Base-by-base conservation (phyloP, 495 filamentous ascomycete genomes). In the Trichoderma asperelloides region DNA sequence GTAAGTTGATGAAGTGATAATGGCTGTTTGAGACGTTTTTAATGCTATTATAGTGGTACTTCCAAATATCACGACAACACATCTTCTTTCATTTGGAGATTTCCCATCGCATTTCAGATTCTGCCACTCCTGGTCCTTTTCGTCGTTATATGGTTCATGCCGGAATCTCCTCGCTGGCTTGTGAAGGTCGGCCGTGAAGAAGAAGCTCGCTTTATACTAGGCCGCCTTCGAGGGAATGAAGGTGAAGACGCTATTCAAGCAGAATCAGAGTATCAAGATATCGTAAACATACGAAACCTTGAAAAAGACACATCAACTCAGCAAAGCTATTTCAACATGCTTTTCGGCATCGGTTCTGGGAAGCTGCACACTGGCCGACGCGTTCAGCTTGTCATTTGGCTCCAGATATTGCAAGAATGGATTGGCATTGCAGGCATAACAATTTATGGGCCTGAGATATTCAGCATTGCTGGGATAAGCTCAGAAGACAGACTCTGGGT, bases 1-100 rank as follows among this genome's bases (percentile, higher is more conserved):
- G 80, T 85, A 49, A 72, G 86, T 45, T 82, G 82, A 18, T 84
- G 84, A 1, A n/a, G n/a, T n/a, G 74, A 85, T 66, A 84, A 84
- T 37, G 85, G 82, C 28, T 84, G 73, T 72, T 84, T 18, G 81
- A 78, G 28, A 81, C 81, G 15, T 87, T 85, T 68, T 90, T 90
- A 64, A 25, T 21, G 33, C 33, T 18, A 3, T 23, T 2, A n/a
- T 23, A 64, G 62, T 64, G 83, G 84, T 57, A 70, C 86, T 57
- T 78, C 84, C 13, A 85, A 82, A 66, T 73, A 85, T 68, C 62
- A 39, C 62, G 62, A 64, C n/a, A 39, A 64, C 4, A 71, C 84
- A 63, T 73, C 81, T 65, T 81, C 80, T 41, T 72, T 87, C 47
- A 71, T 82, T 71, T 84, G 84, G 84, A 77, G 85, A 6, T 85